Evolutionary conservation across 371 early-diverging fungal species (phyloP).

Genomic region (Modicella reniformis): DNA sequence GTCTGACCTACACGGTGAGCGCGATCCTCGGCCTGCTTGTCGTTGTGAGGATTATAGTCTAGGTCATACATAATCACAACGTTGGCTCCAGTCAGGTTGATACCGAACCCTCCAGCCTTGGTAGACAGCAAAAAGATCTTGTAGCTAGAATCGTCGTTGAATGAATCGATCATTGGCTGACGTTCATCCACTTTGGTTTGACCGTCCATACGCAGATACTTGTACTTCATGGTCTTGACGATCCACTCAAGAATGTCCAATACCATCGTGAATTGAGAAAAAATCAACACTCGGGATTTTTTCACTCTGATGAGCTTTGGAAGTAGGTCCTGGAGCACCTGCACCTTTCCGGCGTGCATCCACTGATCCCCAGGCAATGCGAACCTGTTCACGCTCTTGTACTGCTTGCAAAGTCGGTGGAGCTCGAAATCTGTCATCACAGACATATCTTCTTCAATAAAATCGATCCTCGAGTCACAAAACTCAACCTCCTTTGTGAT

Average conservation of each 20-base stretch:
- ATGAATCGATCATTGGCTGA: conserved; percentile 82
- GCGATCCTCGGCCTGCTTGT: conserved; percentile 93
- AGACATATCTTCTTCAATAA: conserved; percentile 87
- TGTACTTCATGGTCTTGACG: conserved; percentile 59
- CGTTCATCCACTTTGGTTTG: conserved; percentile 73
- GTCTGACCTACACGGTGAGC: conserved; percentile 95
- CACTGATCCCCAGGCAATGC: conserved; percentile 67
- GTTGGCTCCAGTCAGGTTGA: conserved; percentile 92
- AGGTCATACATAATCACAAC: conserved; percentile 90
- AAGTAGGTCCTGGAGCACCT: conserved; percentile 66
- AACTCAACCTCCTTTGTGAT: conserved; percentile 73
- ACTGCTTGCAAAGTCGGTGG: conserved; percentile 73
- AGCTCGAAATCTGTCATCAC: conserved; percentile 89
- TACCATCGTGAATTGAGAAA: conserved; percentile 85
- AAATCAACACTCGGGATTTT: conserved; percentile 79
- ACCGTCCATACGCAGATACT: conserved; percentile 73
- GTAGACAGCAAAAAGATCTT: conserved; percentile 90
- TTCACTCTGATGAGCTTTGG: conserved; percentile 63
- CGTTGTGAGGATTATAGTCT: conserved; percentile 97
- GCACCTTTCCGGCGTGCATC: conserved; percentile 85
- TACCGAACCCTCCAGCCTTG: conserved; percentile 91
- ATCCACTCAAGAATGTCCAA: conserved; percentile 68
- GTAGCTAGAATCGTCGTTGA: conserved; percentile 64
- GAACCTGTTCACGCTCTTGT: conserved; percentile 64
- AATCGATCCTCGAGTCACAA: conserved; percentile 76